Evolutionary conservation across 345 rosid genomes (phyloP), one percentile per base, ranked within the genome.

Genomic region (Eucalyptus leucophloia): DNA sequence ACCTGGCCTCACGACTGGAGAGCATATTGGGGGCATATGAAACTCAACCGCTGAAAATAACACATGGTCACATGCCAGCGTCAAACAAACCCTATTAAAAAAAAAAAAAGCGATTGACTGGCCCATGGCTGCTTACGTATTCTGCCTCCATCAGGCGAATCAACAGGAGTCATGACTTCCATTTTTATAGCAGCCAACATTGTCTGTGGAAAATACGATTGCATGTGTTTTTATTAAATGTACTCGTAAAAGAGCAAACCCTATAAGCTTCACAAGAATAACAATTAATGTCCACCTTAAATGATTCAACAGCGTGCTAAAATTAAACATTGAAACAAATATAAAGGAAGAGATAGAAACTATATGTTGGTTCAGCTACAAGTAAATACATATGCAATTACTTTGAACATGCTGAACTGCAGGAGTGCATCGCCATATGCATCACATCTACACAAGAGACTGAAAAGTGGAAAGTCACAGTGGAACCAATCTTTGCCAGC

Each of bases 1-100:
- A 87, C 98, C 99, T 88, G 99, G 98, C 87, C 99, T 95, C 91
- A 97, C 97, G 89, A 93, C 92, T 26, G 97, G 97, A 91, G 97
- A 98, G 93, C 99, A 97, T 47, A 95, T 96, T 86, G 98, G 97
- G 91, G 98, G 99, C 99, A 96, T 96, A 91, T 95, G 97, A 93
- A 96, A 98, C 92, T 98, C 98, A 85, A 98, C 89, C 62, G 96
- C 99, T 98, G 95, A 51, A 93, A 91, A 91, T 53, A 86, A 85
- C 60, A 92, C 32, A 87, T 34, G 23, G 12, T 67, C 28, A 49
- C 53, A 6, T 50, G 53, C 7, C 53, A 50, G 53, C 53, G 3
- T 50, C 18, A 40, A 81, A 87, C 51, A 37, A 49, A 87, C 13
- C 8, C 14, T 34, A 69, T n/a, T n/a, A n/a, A 44, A 2, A 34